Percentiles rank a stretch among this genome's conserved stretches.
Evolutionary conservation across 2,329 filamentous ascomycete species (phyloP).

Genomic region (Xylariomycetidae sp.): DNA sequence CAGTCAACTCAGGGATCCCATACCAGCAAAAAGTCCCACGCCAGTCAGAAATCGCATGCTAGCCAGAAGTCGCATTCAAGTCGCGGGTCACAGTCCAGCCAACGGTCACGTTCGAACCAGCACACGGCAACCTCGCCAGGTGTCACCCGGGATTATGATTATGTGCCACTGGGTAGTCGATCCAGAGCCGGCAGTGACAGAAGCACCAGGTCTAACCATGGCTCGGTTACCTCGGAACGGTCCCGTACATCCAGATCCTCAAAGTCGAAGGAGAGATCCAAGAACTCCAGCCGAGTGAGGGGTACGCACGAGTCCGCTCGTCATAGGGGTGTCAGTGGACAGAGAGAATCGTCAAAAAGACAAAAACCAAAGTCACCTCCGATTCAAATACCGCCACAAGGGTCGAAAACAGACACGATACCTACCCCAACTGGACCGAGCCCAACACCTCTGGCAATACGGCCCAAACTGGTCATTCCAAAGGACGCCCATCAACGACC

Average conservation of each 20-base stretch:
- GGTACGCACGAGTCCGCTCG: not conserved
- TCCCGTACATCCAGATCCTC: not conserved
- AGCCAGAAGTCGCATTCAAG: slow-evolving; percentile 1
- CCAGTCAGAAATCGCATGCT: slow-evolving; percentile 1
- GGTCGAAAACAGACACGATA: not conserved
- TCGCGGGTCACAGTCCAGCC: not conserved
- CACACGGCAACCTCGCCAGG: not conserved
- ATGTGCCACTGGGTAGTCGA: slow-evolving; percentile 1
- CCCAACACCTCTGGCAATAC: slow-evolving; percentile 2
- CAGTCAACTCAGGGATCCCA: slow-evolving; percentile 3
- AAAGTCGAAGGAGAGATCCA: not conserved
- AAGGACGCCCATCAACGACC: not conserved
- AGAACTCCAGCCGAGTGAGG: not conserved
- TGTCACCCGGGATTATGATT: slow-evolving; percentile 1
- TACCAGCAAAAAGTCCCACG: slow-evolving; percentile 1
- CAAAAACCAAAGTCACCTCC: slow-evolving; percentile 1
- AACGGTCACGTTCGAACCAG: not conserved
- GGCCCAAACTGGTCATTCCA: slow-evolving; percentile 4
- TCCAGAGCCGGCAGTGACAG: slow-evolving; percentile 3
- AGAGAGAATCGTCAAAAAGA: not conserved
- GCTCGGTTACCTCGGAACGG: not conserved
- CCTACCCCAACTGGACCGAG: slow-evolving; percentile 4
- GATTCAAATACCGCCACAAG: slow-evolving; percentile 3
- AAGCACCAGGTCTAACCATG: slow-evolving; percentile 2
- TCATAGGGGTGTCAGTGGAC: not conserved